Conservation (phyloP, 805 yeast species). For the Yarrowia keelungensis region DNA sequence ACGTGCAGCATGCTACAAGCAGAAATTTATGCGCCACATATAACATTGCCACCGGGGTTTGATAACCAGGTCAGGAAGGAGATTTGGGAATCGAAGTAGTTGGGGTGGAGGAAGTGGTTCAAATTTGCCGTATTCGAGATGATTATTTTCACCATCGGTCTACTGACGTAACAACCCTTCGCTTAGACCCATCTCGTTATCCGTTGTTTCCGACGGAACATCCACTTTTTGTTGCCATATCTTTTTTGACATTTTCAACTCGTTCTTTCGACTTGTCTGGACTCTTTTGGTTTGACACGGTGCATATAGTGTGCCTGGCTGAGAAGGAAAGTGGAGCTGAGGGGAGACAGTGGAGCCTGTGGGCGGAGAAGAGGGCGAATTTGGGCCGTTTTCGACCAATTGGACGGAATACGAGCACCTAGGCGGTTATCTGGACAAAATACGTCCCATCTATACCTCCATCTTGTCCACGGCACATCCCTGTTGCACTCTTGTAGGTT, state of each 20-base stretch:
- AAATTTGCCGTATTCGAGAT: no score
- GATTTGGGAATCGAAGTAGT: not conserved
- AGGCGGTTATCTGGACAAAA: no score
- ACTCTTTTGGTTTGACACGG: not conserved
- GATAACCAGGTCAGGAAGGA: slow-evolving; percentile 8
- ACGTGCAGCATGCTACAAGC: not conserved
- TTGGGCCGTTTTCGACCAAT: no score
- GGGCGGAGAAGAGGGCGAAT: no score
- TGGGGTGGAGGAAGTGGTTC: not conserved
- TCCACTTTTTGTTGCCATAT: not conserved
- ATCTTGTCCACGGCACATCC: no score
- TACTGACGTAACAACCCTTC: no score
- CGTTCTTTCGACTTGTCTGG: not conserved
- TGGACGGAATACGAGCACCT: no score
- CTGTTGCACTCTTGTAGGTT: slow-evolving; percentile 1
- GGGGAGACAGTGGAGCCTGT: no score
- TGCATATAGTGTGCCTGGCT: not conserved
- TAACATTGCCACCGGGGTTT: slow-evolving; percentile 15
- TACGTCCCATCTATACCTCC: no score
- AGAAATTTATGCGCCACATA: slow-evolving; percentile 17
- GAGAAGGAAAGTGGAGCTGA: not conserved
- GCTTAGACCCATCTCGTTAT: no score
- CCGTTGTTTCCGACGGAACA: slow-evolving; percentile 1
- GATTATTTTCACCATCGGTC: no score
- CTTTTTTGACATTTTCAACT: not conserved